Conservation (phyloP, 1,284 basidiomycete species). For the Tilletia walkeri region DNA sequence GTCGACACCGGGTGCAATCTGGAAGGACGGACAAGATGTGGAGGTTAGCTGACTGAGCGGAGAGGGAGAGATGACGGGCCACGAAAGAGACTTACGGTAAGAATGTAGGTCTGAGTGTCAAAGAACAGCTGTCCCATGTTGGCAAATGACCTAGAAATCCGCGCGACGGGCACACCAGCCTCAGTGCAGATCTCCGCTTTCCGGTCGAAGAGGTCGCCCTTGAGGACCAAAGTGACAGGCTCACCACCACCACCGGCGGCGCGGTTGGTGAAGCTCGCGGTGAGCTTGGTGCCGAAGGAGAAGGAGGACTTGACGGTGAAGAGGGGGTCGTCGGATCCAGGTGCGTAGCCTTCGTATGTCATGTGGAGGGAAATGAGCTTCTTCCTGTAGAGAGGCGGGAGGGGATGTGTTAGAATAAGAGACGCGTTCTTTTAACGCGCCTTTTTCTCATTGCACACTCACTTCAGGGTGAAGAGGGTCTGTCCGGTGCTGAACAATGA, state of each 20-base stretch:
- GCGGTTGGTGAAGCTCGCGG: constrained; percentile 29
- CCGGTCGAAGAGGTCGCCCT: constrained; percentile 27
- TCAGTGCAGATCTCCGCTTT: constrained; percentile 29
- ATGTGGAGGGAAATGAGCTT: constrained; percentile 20
- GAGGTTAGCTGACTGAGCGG: neutral
- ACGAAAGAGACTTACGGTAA: constrained; percentile 17
- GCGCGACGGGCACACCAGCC: constrained; percentile 29
- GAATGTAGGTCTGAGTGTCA: constrained; percentile 28
- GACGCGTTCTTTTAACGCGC: neutral
- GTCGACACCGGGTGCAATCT: constrained; percentile 58
- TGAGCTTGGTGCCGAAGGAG: constrained; percentile 28
- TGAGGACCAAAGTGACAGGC: constrained; percentile 21
- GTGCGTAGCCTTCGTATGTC: constrained; percentile 19
- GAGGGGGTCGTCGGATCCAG: constrained; percentile 16
- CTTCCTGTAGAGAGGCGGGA: constrained; percentile 8
- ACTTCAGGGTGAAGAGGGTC: constrained; percentile 24
- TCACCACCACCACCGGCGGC: constrained; percentile 21
- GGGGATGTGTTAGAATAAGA: neutral
- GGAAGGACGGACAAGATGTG: constrained; percentile 37
- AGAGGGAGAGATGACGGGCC: neutral
- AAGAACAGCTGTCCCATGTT: constrained; percentile 31
- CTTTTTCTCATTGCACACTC: neutral
- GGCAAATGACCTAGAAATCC: constrained; percentile 26
- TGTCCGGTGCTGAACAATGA: neutral
- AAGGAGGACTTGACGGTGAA: constrained; percentile 23